A percentile compares a stretch with the other conserved stretches of the same genome.
These are phyloP conservation scores for Saturnispora hagleri DNA, from an alignment of 805 yeast species.

Conservation along the genomic window DNA sequence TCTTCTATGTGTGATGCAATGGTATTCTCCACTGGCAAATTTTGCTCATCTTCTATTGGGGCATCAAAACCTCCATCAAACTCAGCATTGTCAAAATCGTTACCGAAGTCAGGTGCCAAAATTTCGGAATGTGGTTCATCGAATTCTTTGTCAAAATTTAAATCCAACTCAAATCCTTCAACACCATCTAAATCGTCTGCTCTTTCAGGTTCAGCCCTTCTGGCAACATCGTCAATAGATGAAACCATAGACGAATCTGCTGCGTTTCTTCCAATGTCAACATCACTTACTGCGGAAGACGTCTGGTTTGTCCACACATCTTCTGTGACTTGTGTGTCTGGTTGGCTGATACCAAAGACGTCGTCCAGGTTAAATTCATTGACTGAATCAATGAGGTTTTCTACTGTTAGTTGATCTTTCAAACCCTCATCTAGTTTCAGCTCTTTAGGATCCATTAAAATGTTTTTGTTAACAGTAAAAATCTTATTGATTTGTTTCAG, in stretches of 20 bases:
- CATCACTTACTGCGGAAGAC: neutral
- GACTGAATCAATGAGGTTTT: conserved; percentile 62
- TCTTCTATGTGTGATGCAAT: neutral
- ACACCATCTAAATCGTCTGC: conserved; percentile 25
- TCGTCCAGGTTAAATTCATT: conserved; percentile 38
- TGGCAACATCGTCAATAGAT: conserved; percentile 20
- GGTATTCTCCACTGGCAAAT: neutral
- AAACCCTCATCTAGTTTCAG: conserved; percentile 52
- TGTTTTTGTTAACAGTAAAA: conserved; percentile 41
- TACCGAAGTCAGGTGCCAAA: conserved; percentile 15
- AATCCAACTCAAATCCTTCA: conserved; percentile 26
- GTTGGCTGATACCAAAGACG: conserved; percentile 15
- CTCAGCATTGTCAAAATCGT: conserved; percentile 42
- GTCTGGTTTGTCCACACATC: conserved; percentile 8
- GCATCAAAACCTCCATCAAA: conserved; percentile 21
- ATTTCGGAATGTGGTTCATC: conserved; percentile 3
- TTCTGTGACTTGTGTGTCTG: conserved; percentile 1
- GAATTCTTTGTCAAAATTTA: conserved; percentile 25
- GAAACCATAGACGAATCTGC: conserved; percentile 3
- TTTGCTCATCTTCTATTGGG: conserved; percentile 10
- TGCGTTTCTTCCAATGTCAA: conserved; percentile 18
- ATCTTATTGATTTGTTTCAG: conserved; percentile 61
- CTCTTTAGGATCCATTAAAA: conserved; percentile 49
- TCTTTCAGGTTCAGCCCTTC: conserved; percentile 21
- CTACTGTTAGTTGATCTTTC: conserved; percentile 70